Percentiles rank a stretch among this genome's conserved stretches.
Evolutionary conservation across 164 flowering plant genomes (phyloP).

Genomic region (Kalanchoe fedtschenkoi): DNA sequence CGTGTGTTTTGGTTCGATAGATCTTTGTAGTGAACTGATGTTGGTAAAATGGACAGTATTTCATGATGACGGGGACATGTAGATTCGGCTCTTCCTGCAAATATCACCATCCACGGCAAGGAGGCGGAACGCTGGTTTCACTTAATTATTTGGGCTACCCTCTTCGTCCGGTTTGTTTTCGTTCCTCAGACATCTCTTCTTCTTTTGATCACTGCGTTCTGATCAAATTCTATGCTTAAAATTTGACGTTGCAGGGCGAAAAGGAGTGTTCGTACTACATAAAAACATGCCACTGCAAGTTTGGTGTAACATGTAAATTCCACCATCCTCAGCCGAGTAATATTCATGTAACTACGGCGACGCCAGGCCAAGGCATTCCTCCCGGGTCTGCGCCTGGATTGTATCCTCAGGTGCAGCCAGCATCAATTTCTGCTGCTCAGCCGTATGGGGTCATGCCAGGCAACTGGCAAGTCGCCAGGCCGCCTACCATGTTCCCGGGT

Average conservation of each 20-base stretch:
- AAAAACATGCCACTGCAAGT: not conserved
- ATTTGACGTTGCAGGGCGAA: not conserved
- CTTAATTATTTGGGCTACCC: constrained; percentile 79
- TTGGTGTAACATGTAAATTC: constrained; percentile 36
- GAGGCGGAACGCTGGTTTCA: constrained; percentile 44
- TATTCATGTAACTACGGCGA: not conserved
- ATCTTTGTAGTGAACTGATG: not conserved
- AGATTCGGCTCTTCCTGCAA: constrained; percentile 92
- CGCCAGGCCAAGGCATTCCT: not conserved
- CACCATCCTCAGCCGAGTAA: constrained; percentile 66
- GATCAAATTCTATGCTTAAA: not conserved
- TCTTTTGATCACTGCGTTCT: not conserved
- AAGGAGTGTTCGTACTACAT: not conserved
- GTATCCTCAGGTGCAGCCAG: constrained; percentile 52
- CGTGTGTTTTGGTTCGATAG: too few relatives aligned
- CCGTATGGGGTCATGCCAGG: constrained; percentile 46
- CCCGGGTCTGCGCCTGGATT: constrained; percentile 24
- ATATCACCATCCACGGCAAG: constrained; percentile 85
- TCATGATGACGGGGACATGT: constrained; percentile 79
- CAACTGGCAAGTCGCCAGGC: constrained; percentile 63
- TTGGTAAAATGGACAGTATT: constrained; percentile 70
- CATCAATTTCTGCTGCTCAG: constrained; percentile 49
- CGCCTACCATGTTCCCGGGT: constrained; percentile 49
- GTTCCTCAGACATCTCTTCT: not conserved
- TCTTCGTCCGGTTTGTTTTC: constrained; percentile 62